phyloP scores from a whole-genome alignment of 257 asterid species.

The Solanum clarkiae region DNA sequence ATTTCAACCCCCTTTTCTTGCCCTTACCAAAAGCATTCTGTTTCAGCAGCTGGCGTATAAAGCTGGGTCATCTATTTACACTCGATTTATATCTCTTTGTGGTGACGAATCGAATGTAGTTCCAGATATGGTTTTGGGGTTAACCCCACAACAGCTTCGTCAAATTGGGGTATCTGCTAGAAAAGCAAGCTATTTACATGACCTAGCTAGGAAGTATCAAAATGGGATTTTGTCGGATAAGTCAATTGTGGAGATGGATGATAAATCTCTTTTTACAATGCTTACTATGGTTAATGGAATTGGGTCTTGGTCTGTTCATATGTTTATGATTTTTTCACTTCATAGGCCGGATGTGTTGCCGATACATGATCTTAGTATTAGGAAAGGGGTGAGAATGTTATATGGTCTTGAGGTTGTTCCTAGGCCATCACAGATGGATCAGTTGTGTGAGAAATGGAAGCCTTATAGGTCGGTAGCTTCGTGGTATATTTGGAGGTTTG shows the following conservation, averaged over 20 bases:
- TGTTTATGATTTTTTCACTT: constrained; percentile 89
- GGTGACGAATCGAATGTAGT: constrained; percentile 49
- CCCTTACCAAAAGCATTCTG: constrained; percentile 67
- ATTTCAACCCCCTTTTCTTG: constrained; percentile 54
- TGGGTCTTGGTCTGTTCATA: constrained; percentile 96
- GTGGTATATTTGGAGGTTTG: constrained; percentile 90
- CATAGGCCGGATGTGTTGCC: constrained; percentile 96
- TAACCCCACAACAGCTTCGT: constrained; percentile 66
- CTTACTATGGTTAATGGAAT: constrained; percentile 95
- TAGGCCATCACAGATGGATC: constrained; percentile 86
- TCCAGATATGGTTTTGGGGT: constrained; percentile 57
- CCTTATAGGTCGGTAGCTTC: constrained; percentile 95
- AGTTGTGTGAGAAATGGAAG: constrained; percentile 87
- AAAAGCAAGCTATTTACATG: constrained; percentile 75
- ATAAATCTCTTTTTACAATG: constrained; percentile 79
- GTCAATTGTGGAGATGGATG: constrained; percentile 76
- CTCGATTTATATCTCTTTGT: constrained; percentile 67
- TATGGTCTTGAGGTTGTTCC: constrained; percentile 83
- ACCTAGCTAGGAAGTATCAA: constrained; percentile 69
- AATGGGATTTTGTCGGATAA: constrained; percentile 84
- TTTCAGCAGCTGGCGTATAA: constrained; percentile 84
- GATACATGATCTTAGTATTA: constrained; percentile 75
- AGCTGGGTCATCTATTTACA: constrained; percentile 78
- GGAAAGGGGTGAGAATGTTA: constrained; percentile 82
- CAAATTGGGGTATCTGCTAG: constrained; percentile 92